Percentiles rank a stretch among this genome's conserved stretches.
Evolutionary conservation across 768 basidiomycete genomes (phyloP).

Genomic region (Pisolithus albus): DNA sequence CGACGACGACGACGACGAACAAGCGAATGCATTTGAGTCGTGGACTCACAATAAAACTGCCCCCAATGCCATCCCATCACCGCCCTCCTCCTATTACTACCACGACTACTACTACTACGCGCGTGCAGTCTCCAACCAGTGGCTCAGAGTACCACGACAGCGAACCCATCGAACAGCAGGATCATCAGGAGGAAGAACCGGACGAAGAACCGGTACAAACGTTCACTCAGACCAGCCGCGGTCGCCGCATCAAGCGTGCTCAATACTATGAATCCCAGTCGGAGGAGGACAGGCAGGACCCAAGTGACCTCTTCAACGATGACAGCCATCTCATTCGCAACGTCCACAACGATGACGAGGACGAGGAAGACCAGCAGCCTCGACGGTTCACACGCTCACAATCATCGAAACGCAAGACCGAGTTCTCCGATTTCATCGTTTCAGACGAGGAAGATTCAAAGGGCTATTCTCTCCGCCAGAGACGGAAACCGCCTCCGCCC

Average conservation of each 20-base stretch:
- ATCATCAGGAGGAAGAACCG: conserved; percentile 1
- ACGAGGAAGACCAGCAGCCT: conserved; percentile 24
- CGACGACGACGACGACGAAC: too few relatives aligned
- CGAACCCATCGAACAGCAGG: conserved; percentile 26
- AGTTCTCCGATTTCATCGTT: conserved; percentile 32
- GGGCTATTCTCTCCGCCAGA: conserved; percentile 32
- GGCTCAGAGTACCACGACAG: conserved; percentile 29
- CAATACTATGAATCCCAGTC: conserved; percentile 38
- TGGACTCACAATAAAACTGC: conserved; percentile 17
- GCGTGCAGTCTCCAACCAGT: conserved; percentile 14
- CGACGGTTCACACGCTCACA: conserved; percentile 12
- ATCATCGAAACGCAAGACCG: conserved; percentile 8
- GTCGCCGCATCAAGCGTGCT: conserved; percentile 34
- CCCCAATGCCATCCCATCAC: conserved; percentile 14
- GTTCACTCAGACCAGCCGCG: conserved; percentile 29
- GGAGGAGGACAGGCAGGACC: conserved; percentile 30
- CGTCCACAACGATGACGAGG: conserved; percentile 23
- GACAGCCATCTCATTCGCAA: conserved; percentile 5
- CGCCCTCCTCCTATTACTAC: too few relatives aligned
- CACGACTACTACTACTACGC: conserved; percentile 9
- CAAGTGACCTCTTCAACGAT: not conserved
- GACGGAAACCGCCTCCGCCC: conserved; percentile 26
- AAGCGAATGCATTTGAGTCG: too few relatives aligned
- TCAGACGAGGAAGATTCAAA: conserved; percentile 38
- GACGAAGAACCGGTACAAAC: not conserved